Evolutionary conservation across 192 early-diverging fungal species (phyloP), one percentile per base, ranked within the genome.

Genomic region (Coemansia sp.): DNA sequence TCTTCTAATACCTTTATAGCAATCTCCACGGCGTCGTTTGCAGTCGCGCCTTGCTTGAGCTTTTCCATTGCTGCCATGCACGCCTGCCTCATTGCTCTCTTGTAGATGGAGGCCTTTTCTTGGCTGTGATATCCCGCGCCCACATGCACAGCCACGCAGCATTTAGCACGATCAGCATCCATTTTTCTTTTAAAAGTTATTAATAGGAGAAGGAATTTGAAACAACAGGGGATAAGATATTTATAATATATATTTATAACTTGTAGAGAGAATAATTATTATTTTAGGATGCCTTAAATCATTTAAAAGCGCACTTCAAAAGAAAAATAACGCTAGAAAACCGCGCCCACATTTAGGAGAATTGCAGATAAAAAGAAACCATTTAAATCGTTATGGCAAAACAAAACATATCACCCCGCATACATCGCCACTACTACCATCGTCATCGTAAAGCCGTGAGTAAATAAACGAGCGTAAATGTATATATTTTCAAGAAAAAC

Each of bases 1-100:
- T 78, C 61, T 60, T 88, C 83, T 10, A 89, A 68, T 6, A 62
- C 48, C 13, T 39, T 32, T 23, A 77, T 65, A 1, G 75, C 75
- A 3, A 20, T 18, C 5, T 71, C 75, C 1, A 68, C 75, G 0
- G 65, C 75, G 27, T 67, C 66, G 35, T 54, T 62, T 6, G 75
- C 65, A 7, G 18, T 47, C 9, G 36, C 36, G 7, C 61, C 55
- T 25, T 29, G 55, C 42, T 42, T 36, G 14, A 78, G 63, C 18
- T 8, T 47, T 5, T 42, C 60, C 28, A 68, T 68, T 23, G 69
- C 75, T 1, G 54, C 62, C 11, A 36, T 16, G 34, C 75, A 78
- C 16, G 75, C 69, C n/a, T 32, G 16, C 19, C 64, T 64, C 63
- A 78, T 78, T 20, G 56, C 66, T 4, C 16, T 5, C 11, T 64